Evolutionary conservation across 176 grass and related monocot genomes (phyloP).

Genomic region (Guadua angustifolia): DNA sequence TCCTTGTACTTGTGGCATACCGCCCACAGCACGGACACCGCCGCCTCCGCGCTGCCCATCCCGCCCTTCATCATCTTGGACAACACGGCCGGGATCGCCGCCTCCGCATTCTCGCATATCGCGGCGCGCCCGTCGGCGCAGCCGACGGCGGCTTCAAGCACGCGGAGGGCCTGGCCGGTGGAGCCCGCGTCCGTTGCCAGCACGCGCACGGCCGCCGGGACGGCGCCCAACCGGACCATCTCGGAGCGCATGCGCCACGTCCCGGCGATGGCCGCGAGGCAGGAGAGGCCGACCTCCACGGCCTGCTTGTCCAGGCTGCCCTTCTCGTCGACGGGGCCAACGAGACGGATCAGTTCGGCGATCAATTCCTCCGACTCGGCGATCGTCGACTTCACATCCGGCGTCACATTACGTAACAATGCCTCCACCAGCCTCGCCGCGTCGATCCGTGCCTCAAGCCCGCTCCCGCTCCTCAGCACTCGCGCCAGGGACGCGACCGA

Average conservation of each 20-base stretch:
- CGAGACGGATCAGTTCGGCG: slow-evolving; percentile 57
- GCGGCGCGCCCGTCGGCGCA: slow-evolving; percentile 71
- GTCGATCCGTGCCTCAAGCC: slow-evolving; percentile 48
- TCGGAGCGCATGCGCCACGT: slow-evolving; percentile 40
- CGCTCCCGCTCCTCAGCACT: slow-evolving; percentile 43
- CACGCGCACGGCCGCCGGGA: slow-evolving; percentile 48
- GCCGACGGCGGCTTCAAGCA: slow-evolving; percentile 54
- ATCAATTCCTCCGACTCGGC: slow-evolving; percentile 45
- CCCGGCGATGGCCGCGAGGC: slow-evolving; percentile 42
- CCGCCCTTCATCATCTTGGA: slow-evolving; percentile 68
- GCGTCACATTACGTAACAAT: slow-evolving; percentile 42
- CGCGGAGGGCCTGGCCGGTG: slow-evolving; percentile 42
- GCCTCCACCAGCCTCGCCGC: slow-evolving; percentile 63
- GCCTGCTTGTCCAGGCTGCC: slow-evolving; percentile 41
- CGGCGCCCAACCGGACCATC: slow-evolving; percentile 56
- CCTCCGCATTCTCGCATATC: slow-evolving; percentile 57
- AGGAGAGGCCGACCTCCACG: slow-evolving; percentile 51
- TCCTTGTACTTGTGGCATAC: slow-evolving; percentile 74
- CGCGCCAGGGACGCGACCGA: slow-evolving; percentile 44
- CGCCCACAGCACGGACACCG: slow-evolving; percentile 75
- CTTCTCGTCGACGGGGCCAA: slow-evolving; percentile 53
- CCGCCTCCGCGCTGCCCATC: slow-evolving; percentile 64
- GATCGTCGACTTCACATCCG: slow-evolving; percentile 9
- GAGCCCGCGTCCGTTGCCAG: slow-evolving; percentile 30
- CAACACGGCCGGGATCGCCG: slow-evolving; percentile 45